Evolutionary conservation across 371 early-diverging fungal genomes (phyloP).

Genomic region (Circinella umbellata): DNA sequence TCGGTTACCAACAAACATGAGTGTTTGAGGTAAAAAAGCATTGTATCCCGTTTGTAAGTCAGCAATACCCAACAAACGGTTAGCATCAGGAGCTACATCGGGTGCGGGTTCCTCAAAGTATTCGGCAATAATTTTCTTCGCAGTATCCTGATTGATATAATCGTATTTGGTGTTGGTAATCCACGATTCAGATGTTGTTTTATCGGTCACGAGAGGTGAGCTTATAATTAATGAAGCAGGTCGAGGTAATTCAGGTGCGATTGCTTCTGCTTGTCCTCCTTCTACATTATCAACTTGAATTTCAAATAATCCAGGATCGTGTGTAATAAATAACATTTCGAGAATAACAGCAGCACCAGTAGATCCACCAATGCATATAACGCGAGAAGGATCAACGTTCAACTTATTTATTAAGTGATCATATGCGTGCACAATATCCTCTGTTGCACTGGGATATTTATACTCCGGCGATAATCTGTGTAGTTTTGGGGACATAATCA

Average conservation of each 20-base stretch:
- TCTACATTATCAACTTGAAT: conserved; percentile 38
- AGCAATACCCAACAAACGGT: conserved; percentile 42
- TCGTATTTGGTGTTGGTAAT: conserved; percentile 46
- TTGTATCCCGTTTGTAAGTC: conserved; percentile 46
- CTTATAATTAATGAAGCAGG: conserved; percentile 48
- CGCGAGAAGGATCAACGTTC: conserved; percentile 31
- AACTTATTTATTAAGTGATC: conserved; percentile 37
- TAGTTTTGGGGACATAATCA: background rate
- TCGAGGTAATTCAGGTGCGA: conserved; percentile 40
- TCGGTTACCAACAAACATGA: conserved; percentile 49
- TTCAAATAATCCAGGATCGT: conserved; percentile 55
- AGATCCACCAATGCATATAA: conserved; percentile 46
- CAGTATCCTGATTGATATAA: conserved; percentile 52
- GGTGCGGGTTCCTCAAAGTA: conserved; percentile 34
- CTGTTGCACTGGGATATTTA: conserved; percentile 51
- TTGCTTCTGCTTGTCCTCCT: conserved; percentile 10
- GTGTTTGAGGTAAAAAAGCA: conserved; percentile 38
- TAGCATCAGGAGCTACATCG: conserved; percentile 23
- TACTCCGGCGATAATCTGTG: conserved; percentile 51
- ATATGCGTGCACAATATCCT: conserved; percentile 53
- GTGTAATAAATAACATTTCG: conserved; percentile 53
- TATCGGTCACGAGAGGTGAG: conserved; percentile 53
- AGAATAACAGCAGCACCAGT: conserved; percentile 48
- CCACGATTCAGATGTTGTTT: conserved; percentile 50
- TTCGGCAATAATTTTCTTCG: conserved; percentile 51